phyloP scores from a whole-genome alignment of 2,329 filamentous ascomycete species.

The Cyphellophora attinorum region DNA sequence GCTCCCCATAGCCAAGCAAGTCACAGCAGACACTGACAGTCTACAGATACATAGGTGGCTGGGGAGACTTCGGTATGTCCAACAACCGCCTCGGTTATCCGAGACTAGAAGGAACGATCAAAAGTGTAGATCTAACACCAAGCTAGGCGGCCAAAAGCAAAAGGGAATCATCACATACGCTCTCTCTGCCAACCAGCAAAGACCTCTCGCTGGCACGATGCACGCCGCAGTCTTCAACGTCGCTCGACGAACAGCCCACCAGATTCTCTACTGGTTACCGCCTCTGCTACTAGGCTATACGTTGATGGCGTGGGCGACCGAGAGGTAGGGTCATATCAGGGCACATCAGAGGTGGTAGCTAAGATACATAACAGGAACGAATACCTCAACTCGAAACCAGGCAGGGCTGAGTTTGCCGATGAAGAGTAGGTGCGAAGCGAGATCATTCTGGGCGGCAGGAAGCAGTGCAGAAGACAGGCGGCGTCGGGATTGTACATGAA shows the following conservation, averaged over 20 bases:
- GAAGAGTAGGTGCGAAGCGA: too few relatives aligned
- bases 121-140: constrained; percentile 3
- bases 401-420: constrained; percentile 15
- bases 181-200: constrained; percentile 79
- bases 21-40: constrained; percentile 19
- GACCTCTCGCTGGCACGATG: constrained; percentile 67
- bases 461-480: too few relatives aligned
- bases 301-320: constrained; percentile 79
- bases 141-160: constrained; percentile 40
- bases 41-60: constrained; percentile 61
- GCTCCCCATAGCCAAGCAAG: constrained; percentile 1
- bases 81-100: too few relatives aligned
- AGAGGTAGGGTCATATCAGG: constrained; percentile 63
- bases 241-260: constrained; percentile 73
- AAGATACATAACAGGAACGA: constrained; percentile 30
- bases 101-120: too few relatives aligned
- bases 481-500: too few relatives aligned
- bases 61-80: constrained; percentile 63
- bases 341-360: constrained; percentile 3
- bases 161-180: constrained; percentile 61
- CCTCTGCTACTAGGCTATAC: constrained; percentile 71
- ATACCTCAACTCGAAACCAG: constrained; percentile 41
- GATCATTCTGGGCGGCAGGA: too few relatives aligned
- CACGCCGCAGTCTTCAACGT: constrained; percentile 91
- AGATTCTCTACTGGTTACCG: constrained; percentile 82